Evolutionary conservation across 495 filamentous ascomycete species (phyloP).

Genomic region (Pseudevernia furfuracea): DNA sequence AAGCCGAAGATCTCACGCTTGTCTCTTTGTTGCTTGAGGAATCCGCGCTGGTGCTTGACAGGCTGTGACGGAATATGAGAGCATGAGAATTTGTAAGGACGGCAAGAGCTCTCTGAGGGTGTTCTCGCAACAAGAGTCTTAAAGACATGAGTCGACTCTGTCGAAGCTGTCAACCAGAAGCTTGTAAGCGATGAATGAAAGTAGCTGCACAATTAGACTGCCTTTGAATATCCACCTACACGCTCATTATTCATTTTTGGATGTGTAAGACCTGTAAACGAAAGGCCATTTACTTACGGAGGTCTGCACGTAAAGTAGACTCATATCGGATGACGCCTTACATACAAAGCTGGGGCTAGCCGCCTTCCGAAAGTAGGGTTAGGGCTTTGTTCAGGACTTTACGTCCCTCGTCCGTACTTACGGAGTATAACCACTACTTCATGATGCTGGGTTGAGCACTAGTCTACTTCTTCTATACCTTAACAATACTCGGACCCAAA

Average conservation of each 20-base stretch:
- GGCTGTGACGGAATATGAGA: conserved; percentile 72
- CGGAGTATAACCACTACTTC: too few species aligned
- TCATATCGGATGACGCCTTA: too few species aligned
- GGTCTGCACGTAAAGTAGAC: too few species aligned
- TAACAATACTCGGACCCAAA: background rate
- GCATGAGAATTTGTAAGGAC: conserved; percentile 69
- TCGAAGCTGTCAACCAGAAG: background rate
- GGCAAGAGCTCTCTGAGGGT: conserved; percentile 77
- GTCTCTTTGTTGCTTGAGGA: conserved; percentile 39
- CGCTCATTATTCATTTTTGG: background rate
- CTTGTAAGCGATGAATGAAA: background rate
- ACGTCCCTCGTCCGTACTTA: too few species aligned
- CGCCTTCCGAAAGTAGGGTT: too few species aligned
- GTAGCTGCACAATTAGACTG: background rate
- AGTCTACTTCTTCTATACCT: too few species aligned
- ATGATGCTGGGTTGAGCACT: background rate
- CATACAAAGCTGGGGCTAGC: too few species aligned
- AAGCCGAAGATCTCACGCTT: conserved; percentile 33
- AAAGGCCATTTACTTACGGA: background rate
- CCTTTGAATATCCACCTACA: background rate
- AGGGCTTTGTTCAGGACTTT: too few species aligned
- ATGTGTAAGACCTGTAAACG: background rate
- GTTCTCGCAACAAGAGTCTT: conserved; percentile 44
- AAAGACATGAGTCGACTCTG: conserved; percentile 20
- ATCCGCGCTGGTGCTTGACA: conserved; percentile 43